These are phyloP conservation scores for Dactylellina drechsleri DNA, from an alignment of 2,329 filamentous ascomycete species.

Conservation along the genomic window DNA sequence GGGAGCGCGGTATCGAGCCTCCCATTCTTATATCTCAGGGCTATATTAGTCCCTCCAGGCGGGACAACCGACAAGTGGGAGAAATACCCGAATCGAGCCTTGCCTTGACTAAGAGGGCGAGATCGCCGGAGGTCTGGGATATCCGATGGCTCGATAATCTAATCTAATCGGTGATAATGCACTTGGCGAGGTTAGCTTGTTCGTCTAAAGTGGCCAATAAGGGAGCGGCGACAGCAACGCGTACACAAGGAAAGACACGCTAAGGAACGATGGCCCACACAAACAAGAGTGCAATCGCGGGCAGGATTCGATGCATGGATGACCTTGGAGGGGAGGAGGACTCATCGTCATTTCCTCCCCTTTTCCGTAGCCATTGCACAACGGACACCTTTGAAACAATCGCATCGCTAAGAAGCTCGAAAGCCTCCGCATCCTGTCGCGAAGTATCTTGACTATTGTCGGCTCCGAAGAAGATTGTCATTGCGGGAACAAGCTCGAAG, in stretches of 20 bases:
- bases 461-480: conserved; percentile 5
- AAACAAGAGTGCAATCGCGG: conserved; percentile 9
- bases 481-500: conserved; percentile 10
- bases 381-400: too few relatives aligned
- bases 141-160: neutral
- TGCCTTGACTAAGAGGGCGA: too few relatives aligned
- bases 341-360: conserved; percentile 17
- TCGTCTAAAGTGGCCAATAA: conserved; percentile 17
- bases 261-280: conserved; percentile 12
- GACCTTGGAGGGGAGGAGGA: conserved; percentile 19
- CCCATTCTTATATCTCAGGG: too few relatives aligned
- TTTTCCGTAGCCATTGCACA: neutral
- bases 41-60: too few relatives aligned
- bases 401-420: neutral
- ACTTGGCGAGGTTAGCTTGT: too few relatives aligned
- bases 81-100: too few relatives aligned
- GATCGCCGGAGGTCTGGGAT: too few relatives aligned
- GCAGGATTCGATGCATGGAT: neutral
- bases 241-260: conserved; percentile 37
- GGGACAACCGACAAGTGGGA: too few relatives aligned
- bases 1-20: too few relatives aligned
- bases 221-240: conserved; percentile 14
- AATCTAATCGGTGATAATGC: conserved; percentile 40
- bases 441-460: neutral
- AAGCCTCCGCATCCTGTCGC: neutral